Percentiles rank a stretch among this genome's conserved stretches.
Evolutionary conservation across 495 filamentous ascomycete genomes (phyloP).

Genomic region (Staphylotrichum tortipilum): DNA sequence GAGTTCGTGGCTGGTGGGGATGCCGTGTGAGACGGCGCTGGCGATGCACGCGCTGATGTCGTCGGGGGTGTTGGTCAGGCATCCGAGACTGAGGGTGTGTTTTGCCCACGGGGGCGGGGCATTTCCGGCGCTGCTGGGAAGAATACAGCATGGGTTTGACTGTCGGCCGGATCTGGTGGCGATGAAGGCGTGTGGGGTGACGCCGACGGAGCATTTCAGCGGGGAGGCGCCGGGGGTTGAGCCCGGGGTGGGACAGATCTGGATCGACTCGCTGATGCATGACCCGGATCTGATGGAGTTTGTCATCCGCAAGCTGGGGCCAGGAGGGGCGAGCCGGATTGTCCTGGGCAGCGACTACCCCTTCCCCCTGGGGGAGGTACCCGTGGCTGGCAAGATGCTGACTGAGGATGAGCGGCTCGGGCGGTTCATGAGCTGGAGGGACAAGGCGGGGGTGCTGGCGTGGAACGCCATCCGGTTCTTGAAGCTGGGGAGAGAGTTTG

Average conservation of each 20-base stretch:
- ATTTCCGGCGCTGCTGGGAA: conserved; percentile 22
- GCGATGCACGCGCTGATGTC: conserved; percentile 18
- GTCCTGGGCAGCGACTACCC: conserved; percentile 24
- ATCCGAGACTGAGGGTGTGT: conserved; percentile 20
- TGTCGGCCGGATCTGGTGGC: conserved; percentile 25
- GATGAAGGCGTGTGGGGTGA: conserved; percentile 11
- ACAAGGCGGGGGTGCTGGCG: conserved; percentile 17
- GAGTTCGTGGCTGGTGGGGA: conserved; percentile 21
- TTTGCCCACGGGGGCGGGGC: conserved; percentile 25
- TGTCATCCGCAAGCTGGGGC: conserved; percentile 18
- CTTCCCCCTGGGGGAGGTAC: conserved; percentile 24
- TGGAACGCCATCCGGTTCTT: conserved; percentile 20
- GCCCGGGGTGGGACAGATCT: conserved; percentile 13
- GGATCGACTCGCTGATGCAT: conserved; percentile 22
- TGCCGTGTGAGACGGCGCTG: conserved; percentile 25
- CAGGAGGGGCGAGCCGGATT: conserved; percentile 11
- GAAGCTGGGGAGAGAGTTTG: conserved; percentile 15
- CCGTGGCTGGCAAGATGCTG: conserved; percentile 19
- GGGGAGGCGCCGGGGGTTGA: background rate
- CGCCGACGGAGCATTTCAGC: conserved; percentile 15
- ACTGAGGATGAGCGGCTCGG: conserved; percentile 15
- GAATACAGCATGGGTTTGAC: conserved; percentile 23
- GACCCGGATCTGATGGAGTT: conserved; percentile 22
- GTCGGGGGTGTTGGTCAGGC: conserved; percentile 15
- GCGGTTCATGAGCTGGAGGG: conserved; percentile 18